A percentile compares a stretch with the other conserved stretches of the same genome.
These are phyloP conservation scores for Glarea lozoyensis DNA, from an alignment of 495 filamentous ascomycete species.

Conservation along the genomic window DNA sequence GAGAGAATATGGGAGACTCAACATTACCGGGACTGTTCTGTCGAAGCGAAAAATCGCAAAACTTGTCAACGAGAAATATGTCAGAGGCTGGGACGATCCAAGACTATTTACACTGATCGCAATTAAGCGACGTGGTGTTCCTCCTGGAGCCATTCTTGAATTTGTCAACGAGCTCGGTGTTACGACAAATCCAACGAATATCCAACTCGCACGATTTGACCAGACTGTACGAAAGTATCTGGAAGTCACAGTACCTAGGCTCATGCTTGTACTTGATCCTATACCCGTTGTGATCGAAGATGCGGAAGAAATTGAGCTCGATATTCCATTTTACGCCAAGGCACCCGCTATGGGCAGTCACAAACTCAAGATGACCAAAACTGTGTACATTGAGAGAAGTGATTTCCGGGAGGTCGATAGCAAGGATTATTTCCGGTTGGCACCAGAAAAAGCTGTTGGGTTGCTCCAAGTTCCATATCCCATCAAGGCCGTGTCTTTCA, in stretches of 20 bases:
- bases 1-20: constrained; percentile 68
- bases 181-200: constrained; percentile 57
- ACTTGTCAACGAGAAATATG: constrained; percentile 54
- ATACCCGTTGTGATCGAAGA: constrained; percentile 65
- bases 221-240: constrained; percentile 63
- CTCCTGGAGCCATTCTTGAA: constrained; percentile 67
- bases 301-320: constrained; percentile 50
- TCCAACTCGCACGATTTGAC: constrained; percentile 61
- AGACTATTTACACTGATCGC: constrained; percentile 73
- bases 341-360: constrained; percentile 44
- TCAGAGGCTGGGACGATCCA: constrained; percentile 75
- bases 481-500: constrained; percentile 69
- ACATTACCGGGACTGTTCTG: constrained; percentile 66
- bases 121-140: constrained; percentile 69
- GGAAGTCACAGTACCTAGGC: constrained; percentile 66
- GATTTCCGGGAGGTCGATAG: constrained; percentile 85
- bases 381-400: constrained; percentile 82
- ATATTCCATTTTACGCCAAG: constrained; percentile 61
- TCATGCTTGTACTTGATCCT: constrained; percentile 72
- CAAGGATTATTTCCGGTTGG: constrained; percentile 86
- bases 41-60: constrained; percentile 68
- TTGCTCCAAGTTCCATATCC: constrained; percentile 76
- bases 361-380: constrained; percentile 70
- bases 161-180: constrained; percentile 80
- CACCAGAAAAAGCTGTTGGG: constrained; percentile 83